Evolutionary conservation across 2,329 filamentous ascomycete species (phyloP), one percentile per base, ranked within the genome.

Genomic region (Ophiosphaerella herpotricha): DNA sequence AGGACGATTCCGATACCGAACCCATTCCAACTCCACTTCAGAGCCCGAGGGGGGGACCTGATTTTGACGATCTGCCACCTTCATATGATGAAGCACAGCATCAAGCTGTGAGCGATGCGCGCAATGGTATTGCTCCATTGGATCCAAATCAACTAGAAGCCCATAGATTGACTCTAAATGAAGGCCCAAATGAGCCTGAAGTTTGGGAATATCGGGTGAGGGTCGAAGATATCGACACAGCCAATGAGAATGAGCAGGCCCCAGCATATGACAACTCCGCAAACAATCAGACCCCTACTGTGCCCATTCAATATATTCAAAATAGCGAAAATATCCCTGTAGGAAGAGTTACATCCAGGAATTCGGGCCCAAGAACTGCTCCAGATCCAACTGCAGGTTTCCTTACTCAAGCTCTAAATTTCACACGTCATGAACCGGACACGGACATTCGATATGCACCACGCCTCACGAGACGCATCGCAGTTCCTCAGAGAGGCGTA

Each of bases 31-130:
- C 69, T 1, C 69, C 69, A 16, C 23, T 60, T 3, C 58, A 66
- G 21, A 70, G 67, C 40, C 67, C 67, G 5, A 55, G 55, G 18
- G 69, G 42, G 6, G 42, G 70, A 9, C 67, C 68, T 1, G 66
- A 63, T 12, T 72, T 72, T 41, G 67, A 72, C 41, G 71, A 74
- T 43, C 53, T 73, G 3, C 71, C 71, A 16, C 71, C 71, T 1
- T 67, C 69, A 0, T 74, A 74, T 43, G 68, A 71, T 37, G 65
- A 74, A 48, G 71, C 70, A 5, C 64, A 66, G 24, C 57, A 67
- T 13, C 58, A 68, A 43, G 64, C 65, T 16, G 49, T 68, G 3
- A 54, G 59, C 24, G 64, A 72, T 45, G 61, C 64, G 24, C 60
- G 61, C 38, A 60, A 61, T 35, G 66, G 64, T 13, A 46, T 60